phyloP scores from a whole-genome alignment of 169 alveolate species.

The Cryptosporidium andersoni region DNA sequence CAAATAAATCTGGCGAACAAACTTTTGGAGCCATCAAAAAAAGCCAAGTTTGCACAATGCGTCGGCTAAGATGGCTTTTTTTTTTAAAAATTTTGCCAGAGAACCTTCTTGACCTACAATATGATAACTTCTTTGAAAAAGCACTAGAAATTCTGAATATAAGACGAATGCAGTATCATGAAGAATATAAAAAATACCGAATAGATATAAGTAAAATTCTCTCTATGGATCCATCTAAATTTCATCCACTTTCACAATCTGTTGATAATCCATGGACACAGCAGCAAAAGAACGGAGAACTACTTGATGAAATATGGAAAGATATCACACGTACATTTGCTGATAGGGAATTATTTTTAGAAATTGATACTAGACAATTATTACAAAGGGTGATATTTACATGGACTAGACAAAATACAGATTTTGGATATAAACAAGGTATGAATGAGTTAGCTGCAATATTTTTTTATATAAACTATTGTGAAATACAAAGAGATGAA shows the following conservation, averaged over 20 bases:
- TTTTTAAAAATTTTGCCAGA: slow-evolving; percentile 23
- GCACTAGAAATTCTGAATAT: not conserved
- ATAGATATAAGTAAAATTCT: slow-evolving; percentile 33
- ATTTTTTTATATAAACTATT: slow-evolving; percentile 17
- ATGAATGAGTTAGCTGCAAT: slow-evolving; percentile 69
- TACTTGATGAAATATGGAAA: slow-evolving; percentile 78
- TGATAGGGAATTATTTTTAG: slow-evolving; percentile 80
- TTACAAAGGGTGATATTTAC: slow-evolving; percentile 82
- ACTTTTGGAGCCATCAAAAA: not conserved
- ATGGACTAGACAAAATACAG: slow-evolving; percentile 83
- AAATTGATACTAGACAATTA: slow-evolving; percentile 78
- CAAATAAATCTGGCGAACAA: not conserved
- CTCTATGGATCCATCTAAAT: slow-evolving; percentile 63
- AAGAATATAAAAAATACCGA: slow-evolving; percentile 16
- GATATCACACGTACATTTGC: slow-evolving; percentile 77
- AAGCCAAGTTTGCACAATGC: slow-evolving; percentile 1
- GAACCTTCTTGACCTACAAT: slow-evolving; percentile 8
- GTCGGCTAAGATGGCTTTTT: slow-evolving; percentile 62
- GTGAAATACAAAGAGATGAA: slow-evolving; percentile 9
- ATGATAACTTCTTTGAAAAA: slow-evolving; percentile 1
- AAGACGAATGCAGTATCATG: slow-evolving; percentile 2
- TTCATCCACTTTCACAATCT: slow-evolving; percentile 62
- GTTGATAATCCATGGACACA: slow-evolving; percentile 75
- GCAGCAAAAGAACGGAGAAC: slow-evolving; percentile 71
- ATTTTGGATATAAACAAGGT: slow-evolving; percentile 85